phyloP scores from a whole-genome alignment of 2,329 filamentous ascomycete genomes.

The Epichloe bromicola region DNA sequence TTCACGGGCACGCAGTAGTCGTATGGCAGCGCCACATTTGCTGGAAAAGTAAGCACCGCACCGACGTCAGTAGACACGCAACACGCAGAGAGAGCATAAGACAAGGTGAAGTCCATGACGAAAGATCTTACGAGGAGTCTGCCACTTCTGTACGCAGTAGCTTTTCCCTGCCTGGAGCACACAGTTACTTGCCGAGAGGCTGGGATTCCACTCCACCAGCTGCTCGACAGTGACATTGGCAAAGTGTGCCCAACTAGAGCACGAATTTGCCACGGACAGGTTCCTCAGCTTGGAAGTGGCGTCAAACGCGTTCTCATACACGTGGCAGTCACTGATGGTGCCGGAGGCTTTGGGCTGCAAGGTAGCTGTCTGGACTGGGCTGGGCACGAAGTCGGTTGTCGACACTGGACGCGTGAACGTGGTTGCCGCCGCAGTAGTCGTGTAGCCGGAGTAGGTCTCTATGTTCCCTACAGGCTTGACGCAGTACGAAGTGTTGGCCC shows the following conservation, averaged over 20 bases:
- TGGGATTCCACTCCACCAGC: not conserved
- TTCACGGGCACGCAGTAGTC: too few relatives aligned
- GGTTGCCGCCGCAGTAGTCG: not conserved
- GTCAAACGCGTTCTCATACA: not conserved
- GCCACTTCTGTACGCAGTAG: not conserved
- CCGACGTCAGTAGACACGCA: too few relatives aligned
- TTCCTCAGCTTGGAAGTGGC: not conserved
- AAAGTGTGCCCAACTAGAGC: not conserved
- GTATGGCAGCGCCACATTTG: too few relatives aligned
- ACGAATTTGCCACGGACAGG: not conserved
- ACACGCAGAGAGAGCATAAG: too few relatives aligned
- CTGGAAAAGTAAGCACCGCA: too few relatives aligned
- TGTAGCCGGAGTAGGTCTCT: too few relatives aligned
- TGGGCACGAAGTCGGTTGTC: too few relatives aligned
- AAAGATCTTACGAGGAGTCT: not conserved
- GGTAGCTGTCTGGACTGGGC: not conserved
- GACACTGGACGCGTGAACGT: not conserved
- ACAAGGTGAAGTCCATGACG: not conserved
- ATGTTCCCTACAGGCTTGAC: too few relatives aligned
- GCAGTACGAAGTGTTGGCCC: too few relatives aligned
- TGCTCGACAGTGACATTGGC: not conserved
- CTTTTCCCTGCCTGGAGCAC: not conserved
- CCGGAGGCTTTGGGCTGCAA: not conserved
- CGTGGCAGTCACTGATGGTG: not conserved
- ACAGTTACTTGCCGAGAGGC: not conserved